Evolutionary conservation across 768 basidiomycete genomes (phyloP).

Genomic region (Calocera viscosa): DNA sequence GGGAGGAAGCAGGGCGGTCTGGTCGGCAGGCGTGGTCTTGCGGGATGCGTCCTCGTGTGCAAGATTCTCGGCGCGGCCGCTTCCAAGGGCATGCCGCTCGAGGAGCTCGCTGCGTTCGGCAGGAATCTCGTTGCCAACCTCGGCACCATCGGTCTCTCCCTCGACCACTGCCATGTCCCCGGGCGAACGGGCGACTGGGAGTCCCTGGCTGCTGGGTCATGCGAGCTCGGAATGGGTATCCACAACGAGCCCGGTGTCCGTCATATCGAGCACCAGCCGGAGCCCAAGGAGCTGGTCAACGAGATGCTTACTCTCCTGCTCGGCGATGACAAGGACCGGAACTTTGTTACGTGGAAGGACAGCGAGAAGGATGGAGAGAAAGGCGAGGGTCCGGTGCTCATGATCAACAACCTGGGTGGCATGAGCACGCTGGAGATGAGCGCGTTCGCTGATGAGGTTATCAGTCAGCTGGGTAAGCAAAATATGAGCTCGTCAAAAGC

Average conservation of each 20-base stretch:
- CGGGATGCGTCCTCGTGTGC: constrained; percentile 73
- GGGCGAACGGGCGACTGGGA: constrained; percentile 52
- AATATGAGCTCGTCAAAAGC: background rate
- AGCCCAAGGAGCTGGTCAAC: constrained; percentile 53
- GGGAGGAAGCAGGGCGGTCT: constrained; percentile 68
- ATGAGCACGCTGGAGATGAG: constrained; percentile 70
- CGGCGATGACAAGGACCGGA: constrained; percentile 66
- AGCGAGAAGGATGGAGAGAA: constrained; percentile 13
- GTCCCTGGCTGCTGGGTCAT: constrained; percentile 48
- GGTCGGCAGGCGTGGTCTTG: constrained; percentile 74
- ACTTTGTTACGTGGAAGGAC: constrained; percentile 21
- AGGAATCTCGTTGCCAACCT: constrained; percentile 53
- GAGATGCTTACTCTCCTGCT: constrained; percentile 57
- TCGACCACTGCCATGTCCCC: constrained; percentile 84
- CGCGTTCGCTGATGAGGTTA: constrained; percentile 48
- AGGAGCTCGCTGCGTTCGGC: constrained; percentile 55
- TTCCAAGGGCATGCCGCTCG: constrained; percentile 49
- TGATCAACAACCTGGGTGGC: constrained; percentile 83
- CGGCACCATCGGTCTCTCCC: constrained; percentile 72
- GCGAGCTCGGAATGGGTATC: constrained; percentile 79
- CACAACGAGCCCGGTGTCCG: constrained; percentile 77
- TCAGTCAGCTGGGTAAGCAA: constrained; percentile 35
- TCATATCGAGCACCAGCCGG: constrained; percentile 49
- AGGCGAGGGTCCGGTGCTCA: constrained; percentile 38
- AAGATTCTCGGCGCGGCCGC: constrained; percentile 83